A percentile compares a stretch with the other conserved stretches of the same genome.
These are phyloP conservation scores for Penicillium sp. DNA, from an alignment of 2,329 filamentous ascomycete genomes.

Conservation along the genomic window DNA sequence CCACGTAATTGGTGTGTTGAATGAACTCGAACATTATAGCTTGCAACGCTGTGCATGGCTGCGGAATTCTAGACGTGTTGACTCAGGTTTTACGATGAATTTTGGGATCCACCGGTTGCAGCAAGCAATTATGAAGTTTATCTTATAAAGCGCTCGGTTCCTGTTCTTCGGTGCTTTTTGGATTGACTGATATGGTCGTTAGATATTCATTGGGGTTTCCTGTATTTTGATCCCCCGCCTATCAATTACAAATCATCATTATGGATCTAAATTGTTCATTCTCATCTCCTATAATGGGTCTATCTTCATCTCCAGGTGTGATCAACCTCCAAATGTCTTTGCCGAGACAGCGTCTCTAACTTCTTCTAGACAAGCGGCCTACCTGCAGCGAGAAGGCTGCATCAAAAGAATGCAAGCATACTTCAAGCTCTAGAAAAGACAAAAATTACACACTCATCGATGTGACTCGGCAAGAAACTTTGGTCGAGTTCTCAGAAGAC, in stretches of 20 bases:
- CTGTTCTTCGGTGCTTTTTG: background rate
- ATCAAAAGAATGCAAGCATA: slow-evolving; percentile 2
- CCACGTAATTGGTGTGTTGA: slow-evolving; percentile 20
- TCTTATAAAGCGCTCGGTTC: slow-evolving; percentile 19
- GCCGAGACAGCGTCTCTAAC: slow-evolving; percentile 5
- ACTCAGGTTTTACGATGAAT: slow-evolving; percentile 18
- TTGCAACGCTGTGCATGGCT: slow-evolving; percentile 17
- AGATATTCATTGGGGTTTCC: slow-evolving; percentile 1
- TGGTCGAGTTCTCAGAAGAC: slow-evolving; percentile 31
- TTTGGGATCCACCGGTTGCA: slow-evolving; percentile 11
- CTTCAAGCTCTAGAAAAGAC: slow-evolving; percentile 1
- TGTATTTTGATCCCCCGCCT: background rate
- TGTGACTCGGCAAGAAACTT: slow-evolving; percentile 22
- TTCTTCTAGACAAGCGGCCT: slow-evolving; percentile 11
- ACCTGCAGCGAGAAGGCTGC: slow-evolving; percentile 3
- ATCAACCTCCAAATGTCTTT: background rate
- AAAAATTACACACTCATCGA: slow-evolving; percentile 25
- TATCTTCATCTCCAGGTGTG: slow-evolving; percentile 21
- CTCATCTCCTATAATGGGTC: slow-evolving; percentile 8
- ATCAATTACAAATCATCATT: slow-evolving; percentile 11
- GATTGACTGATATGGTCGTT: slow-evolving; percentile 2
- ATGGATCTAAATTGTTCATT: slow-evolving; percentile 7
- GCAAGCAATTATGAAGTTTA: background rate
- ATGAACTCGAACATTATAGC: slow-evolving; percentile 17
- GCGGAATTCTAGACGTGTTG: slow-evolving; percentile 21